Conservation (phyloP, 768 basidiomycete species). For the Tricholoma terreum region DNA sequence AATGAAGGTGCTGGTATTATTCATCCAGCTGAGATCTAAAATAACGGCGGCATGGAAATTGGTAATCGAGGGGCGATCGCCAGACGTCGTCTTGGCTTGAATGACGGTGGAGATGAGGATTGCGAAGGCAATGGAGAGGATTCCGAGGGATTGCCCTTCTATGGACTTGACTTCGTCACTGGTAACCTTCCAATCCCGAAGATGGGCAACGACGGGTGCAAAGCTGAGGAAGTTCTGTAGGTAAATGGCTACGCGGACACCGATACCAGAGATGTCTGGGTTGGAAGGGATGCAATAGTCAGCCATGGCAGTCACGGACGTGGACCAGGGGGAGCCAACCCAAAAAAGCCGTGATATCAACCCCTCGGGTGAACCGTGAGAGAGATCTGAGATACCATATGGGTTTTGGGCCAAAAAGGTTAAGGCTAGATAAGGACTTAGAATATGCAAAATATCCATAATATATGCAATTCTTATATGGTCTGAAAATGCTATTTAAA, state of each 20-base stretch:
- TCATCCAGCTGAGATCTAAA: neutral
- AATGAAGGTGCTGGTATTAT: slow-evolving; percentile 1
- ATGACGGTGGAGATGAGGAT: slow-evolving; percentile 3
- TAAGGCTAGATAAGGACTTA: too few relatives aligned
- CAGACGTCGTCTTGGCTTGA: neutral
- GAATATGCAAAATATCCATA: too few relatives aligned
- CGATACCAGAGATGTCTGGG: slow-evolving; percentile 9
- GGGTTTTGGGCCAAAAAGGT: too few relatives aligned
- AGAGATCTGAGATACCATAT: too few relatives aligned
- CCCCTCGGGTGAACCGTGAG: too few relatives aligned
- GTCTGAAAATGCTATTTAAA: too few relatives aligned
- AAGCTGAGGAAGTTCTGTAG: slow-evolving; percentile 23
- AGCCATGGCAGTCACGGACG: too few relatives aligned
- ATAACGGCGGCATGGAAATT: slow-evolving; percentile 2
- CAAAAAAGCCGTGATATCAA: too few relatives aligned
- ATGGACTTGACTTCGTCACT: slow-evolving; percentile 14
- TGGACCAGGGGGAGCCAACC: too few relatives aligned
- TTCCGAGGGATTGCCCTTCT: slow-evolving; percentile 2
- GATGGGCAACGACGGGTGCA: slow-evolving; percentile 18
- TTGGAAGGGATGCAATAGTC: neutral
- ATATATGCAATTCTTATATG: too few relatives aligned
- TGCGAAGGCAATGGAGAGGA: slow-evolving; percentile 10
- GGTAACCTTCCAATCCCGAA: slow-evolving; percentile 17
- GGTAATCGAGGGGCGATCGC: neutral
- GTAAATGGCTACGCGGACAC: slow-evolving; percentile 23